phyloP scores from a whole-genome alignment of 1,139 yeast species.

The Zygoascus meyerae region DNA sequence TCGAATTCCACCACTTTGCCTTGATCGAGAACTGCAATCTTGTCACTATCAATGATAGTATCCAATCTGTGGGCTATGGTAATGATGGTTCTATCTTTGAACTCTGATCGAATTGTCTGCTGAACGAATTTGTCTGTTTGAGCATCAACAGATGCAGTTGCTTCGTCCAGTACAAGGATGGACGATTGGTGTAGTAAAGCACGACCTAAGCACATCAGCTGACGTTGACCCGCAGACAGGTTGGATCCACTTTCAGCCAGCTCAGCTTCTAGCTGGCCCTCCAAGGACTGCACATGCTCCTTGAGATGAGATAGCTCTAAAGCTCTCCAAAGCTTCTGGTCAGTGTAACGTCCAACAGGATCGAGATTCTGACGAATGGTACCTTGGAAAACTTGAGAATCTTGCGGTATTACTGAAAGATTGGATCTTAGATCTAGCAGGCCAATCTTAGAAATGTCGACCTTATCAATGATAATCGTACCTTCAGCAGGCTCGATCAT shows the following conservation, averaged over 20 bases:
- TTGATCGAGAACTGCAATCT: slow-evolving; percentile 59
- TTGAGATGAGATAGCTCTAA: slow-evolving; percentile 80
- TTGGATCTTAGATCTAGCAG: slow-evolving; percentile 51
- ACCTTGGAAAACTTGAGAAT: slow-evolving; percentile 66
- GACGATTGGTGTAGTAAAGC: slow-evolving; percentile 60
- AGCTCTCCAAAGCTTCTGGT: slow-evolving; percentile 58
- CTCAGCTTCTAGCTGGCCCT: slow-evolving; percentile 34
- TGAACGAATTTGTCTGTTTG: slow-evolving; percentile 73
- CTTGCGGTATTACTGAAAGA: slow-evolving; percentile 69
- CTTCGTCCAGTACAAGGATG: slow-evolving; percentile 70
- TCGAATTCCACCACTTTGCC: slow-evolving; percentile 71
- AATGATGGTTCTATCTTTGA: slow-evolving; percentile 60
- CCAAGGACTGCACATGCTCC: slow-evolving; percentile 59
- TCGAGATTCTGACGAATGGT: slow-evolving; percentile 61
- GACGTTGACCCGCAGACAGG: slow-evolving; percentile 73
- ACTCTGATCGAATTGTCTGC: slow-evolving; percentile 61
- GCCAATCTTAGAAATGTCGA: slow-evolving; percentile 54
- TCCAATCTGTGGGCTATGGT: slow-evolving; percentile 82
- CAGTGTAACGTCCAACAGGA: slow-evolving; percentile 49
- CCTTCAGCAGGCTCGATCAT: slow-evolving; percentile 63
- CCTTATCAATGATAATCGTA: slow-evolving; percentile 48
- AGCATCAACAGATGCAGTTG: slow-evolving; percentile 80
- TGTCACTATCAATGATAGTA: slow-evolving; percentile 75
- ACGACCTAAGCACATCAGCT: slow-evolving; percentile 67
- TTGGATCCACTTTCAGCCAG: slow-evolving; percentile 68